Evolutionary conservation across 768 basidiomycete genomes (phyloP), one percentile per base, ranked within the genome.

Genomic region (Macrolepiota dolichaula): DNA sequence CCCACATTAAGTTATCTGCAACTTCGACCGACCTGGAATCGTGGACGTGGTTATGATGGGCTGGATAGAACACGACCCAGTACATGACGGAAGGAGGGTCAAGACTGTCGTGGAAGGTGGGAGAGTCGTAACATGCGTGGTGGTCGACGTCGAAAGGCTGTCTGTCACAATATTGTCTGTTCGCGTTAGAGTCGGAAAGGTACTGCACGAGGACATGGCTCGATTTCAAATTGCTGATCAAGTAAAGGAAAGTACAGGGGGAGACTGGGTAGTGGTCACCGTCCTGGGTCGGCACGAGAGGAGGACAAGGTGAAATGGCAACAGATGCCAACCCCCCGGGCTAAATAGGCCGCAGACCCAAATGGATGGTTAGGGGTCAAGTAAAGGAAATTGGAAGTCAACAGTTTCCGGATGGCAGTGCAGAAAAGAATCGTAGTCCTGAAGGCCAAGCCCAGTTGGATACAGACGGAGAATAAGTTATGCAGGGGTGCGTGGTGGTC

Each of bases 171-270:
- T 35, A 29, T 38, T 11, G 29, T 62, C 49, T 10, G 61, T 62
- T 7, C 55, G 25, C 27, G 61, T 62, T 24, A 56, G 32, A 11
- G 61, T 62, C 47, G 61, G 54, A 46, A 38, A 62, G 17, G 53
- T 38, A 38, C 19, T 55, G 46, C 61, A 62, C n/a, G 54, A 61
- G 17, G 59, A 60, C 59, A 60, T 60, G 27, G 22, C 24, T 32
- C n/a, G 22, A 24, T 44, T 46, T 19, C 62, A 57, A 17, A 69
- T 74, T 25, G 73, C 71, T 38, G 52, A 37, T 19, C 32, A 53
- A 22, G 36, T 13, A 25, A 24, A 24, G 37, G 24, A 47, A 36
- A 22, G 32, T 6, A 57, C n/a, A 49, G 27, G 44, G 5, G 17
- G n/a, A n/a, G n/a, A n/a, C n/a, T n/a, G n/a, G n/a, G 42, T 17